These are phyloP conservation scores for Tolypocladium amazonense DNA, from an alignment of 2,329 filamentous ascomycete genomes.

Conservation along the genomic window DNA sequence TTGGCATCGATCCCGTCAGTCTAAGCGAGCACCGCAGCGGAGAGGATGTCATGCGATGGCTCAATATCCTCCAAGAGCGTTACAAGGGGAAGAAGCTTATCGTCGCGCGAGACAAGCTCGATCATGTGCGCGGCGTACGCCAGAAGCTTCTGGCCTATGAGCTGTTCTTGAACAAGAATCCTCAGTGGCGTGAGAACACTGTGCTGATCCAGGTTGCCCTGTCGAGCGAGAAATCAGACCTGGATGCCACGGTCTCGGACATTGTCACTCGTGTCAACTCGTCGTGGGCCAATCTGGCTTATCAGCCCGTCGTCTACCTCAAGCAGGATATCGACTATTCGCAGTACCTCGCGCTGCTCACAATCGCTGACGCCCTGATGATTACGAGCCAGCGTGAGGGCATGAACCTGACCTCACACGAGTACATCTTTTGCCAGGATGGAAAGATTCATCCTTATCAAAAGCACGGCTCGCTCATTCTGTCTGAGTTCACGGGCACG, in stretches of 20 bases:
- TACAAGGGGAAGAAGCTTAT: constrained; percentile 87
- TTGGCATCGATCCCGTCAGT: constrained; percentile 79
- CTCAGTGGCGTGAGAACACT: constrained; percentile 77
- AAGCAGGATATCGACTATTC: constrained; percentile 91
- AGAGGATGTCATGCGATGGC: constrained; percentile 65
- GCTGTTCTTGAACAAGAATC: constrained; percentile 87
- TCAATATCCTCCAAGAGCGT: constrained; percentile 67
- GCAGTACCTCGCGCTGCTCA: constrained; percentile 85
- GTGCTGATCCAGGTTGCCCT: constrained; percentile 92
- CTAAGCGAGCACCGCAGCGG: constrained; percentile 62
- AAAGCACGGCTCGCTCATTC: constrained; percentile 78
- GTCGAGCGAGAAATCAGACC: constrained; percentile 76
- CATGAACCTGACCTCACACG: constrained; percentile 94
- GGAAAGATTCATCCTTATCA: constrained; percentile 58
- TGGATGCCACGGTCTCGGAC: constrained; percentile 81
- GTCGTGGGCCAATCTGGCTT: constrained; percentile 77
- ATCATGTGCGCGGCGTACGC: constrained; percentile 81
- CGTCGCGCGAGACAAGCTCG: constrained; percentile 87
- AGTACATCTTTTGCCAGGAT: constrained; percentile 89
- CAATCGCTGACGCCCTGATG: constrained; percentile 83
- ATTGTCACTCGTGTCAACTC: constrained; percentile 94
- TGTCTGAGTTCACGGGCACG: constrained; percentile 93
- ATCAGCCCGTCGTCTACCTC: constrained; percentile 86
- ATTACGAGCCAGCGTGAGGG: constrained; percentile 92
- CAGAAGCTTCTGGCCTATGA: constrained; percentile 92